phyloP scores from a whole-genome alignment of 2,329 filamentous ascomycete species.

The Colletotrichum gloeosporioides region DNA sequence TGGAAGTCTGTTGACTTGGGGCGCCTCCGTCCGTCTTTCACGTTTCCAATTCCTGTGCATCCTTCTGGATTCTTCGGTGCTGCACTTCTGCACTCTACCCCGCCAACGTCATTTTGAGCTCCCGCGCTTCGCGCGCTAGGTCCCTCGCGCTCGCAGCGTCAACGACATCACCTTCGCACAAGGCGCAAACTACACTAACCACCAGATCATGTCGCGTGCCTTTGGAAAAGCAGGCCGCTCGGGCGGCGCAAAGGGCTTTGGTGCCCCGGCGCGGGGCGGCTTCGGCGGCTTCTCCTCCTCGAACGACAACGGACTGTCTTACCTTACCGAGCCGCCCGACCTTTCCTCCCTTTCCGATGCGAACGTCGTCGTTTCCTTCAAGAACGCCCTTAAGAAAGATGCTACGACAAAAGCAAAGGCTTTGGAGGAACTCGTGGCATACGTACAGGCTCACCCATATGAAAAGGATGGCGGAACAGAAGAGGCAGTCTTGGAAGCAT shows the following conservation, averaged over 20 bases:
- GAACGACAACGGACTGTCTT: constrained; percentile 69
- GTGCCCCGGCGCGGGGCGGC: constrained; percentile 17
- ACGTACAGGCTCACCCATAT: constrained; percentile 61
- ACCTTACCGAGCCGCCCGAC: constrained; percentile 85
- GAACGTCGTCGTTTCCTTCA: constrained; percentile 87
- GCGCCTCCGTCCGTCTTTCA: neutral
- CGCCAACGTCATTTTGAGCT: constrained; percentile 21
- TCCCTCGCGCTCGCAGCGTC: neutral
- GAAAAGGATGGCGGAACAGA: constrained; percentile 70
- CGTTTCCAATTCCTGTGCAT: neutral
- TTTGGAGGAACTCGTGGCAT: constrained; percentile 79
- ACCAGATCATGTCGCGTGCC: constrained; percentile 17
- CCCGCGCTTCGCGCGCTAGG: neutral
- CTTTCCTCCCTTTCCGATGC: constrained; percentile 79
- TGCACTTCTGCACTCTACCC: constrained; percentile 8
- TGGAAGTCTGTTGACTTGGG: neutral
- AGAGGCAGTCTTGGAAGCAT: constrained; percentile 84
- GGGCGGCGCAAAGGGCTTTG: constrained; percentile 16
- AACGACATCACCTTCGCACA: neutral
- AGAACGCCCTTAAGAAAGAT: constrained; percentile 92
- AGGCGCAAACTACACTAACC: neutral
- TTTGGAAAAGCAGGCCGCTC: constrained; percentile 18
- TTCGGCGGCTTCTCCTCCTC: constrained; percentile 48
- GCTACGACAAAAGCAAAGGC: constrained; percentile 90
- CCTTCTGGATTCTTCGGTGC: neutral